Evolutionary conservation across 2,329 filamentous ascomycete genomes (phyloP).

Genomic region (Aureobasidium mangrovei): DNA sequence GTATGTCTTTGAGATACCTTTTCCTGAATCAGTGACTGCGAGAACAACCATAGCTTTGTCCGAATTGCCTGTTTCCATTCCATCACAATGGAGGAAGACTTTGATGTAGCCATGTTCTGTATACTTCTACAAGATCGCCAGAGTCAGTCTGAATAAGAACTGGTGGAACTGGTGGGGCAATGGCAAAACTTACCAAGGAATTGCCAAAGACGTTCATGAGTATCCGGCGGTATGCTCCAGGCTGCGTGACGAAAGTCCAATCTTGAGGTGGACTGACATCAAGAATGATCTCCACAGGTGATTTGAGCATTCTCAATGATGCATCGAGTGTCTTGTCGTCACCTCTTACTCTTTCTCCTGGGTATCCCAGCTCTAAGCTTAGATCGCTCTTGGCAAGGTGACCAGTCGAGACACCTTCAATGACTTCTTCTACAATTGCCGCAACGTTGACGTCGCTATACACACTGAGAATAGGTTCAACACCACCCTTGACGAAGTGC

Average conservation of each 20-base stretch:
- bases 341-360: not conserved
- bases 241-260: slow-evolving; percentile 35
- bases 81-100: slow-evolving; percentile 21
- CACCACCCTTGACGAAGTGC: slow-evolving; percentile 4
- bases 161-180: not conserved
- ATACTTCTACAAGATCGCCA: slow-evolving; percentile 26
- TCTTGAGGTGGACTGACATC: slow-evolving; percentile 28
- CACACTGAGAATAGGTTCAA: slow-evolving; percentile 21
- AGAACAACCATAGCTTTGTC: slow-evolving; percentile 7
- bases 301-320: slow-evolving; percentile 29
- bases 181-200: slow-evolving; percentile 22
- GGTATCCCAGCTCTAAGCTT: not conserved
- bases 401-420: slow-evolving; percentile 45
- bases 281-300: slow-evolving; percentile 31
- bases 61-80: slow-evolving; percentile 13
- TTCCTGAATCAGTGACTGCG: slow-evolving; percentile 17
- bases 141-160: not conserved
- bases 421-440: slow-evolving; percentile 44
- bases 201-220: slow-evolving; percentile 41
- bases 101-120: slow-evolving; percentile 30
- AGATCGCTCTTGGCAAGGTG: slow-evolving; percentile 32
- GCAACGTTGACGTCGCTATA: slow-evolving; percentile 32
- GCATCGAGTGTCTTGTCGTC: slow-evolving; percentile 18
- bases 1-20: slow-evolving; percentile 17
- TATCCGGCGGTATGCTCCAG: slow-evolving; percentile 34